Base-by-base conservation (phyloP, 1,284 basidiomycete species). In the Ustilago curta region DNA sequence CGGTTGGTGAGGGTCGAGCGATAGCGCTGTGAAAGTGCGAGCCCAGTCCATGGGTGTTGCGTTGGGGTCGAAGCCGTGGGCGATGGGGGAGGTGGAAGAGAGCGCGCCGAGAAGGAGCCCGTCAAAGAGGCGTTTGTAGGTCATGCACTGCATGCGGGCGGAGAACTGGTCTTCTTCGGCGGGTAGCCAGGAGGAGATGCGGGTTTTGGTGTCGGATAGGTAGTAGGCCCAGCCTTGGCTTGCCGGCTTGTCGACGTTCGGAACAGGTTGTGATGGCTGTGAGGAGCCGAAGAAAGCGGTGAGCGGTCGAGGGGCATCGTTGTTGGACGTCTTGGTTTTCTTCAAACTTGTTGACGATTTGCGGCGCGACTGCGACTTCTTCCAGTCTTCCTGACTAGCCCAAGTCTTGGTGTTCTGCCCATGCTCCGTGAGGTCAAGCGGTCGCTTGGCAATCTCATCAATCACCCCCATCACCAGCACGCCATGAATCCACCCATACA, bases 61-160 rank as follows among this genome's bases (percentile, higher is more conserved):
- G 43, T 69, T 48, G 5, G 45, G 48, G 44, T 82, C 75, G 47
- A 70, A 57, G 43, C 35, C 35, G 25, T 21, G n/a, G 18, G 8
- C 2, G 11, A 51, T 18, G 21, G 29, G 14, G 1, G 32, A 16
- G 18, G 68, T 19, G 0, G 54, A 49, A 14, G 52, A 23, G n/a
- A 66, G 62, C 0, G 69, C 65, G 35, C 68, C 70, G 29, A 74
- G 58, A 25, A 64, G 64, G 8, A 80, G 45, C 0, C 70, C 70
- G 39, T 79, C 77, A 9, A 76, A 66, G 4, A 84, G 71, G 2
- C 82, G 61, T 42, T 70, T 69, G 67, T 84, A 84, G 18, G 81
- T 73, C 83, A 82, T 82, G 53, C 76, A 77, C 66, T 84, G 83
- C 55, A 79, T 69, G 3, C 73, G 59, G 2, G 78, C 77, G 35